Conservation (phyloP, 2,329 filamentous ascomycete genomes). For the Colletotrichum camelliae region DNA sequence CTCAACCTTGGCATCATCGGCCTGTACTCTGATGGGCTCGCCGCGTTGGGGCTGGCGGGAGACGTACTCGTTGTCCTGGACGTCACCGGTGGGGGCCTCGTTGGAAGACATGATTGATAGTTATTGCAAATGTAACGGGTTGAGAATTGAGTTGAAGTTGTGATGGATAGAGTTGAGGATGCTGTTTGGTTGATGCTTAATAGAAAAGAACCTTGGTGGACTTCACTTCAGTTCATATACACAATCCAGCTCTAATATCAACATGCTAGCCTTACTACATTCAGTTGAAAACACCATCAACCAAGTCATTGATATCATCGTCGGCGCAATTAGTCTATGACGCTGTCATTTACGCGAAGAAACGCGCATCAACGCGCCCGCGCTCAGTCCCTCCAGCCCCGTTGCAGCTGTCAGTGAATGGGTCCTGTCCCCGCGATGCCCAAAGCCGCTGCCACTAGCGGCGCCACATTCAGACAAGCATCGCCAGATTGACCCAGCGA, state of each 20-base stretch:
- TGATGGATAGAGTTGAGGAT: neutral
- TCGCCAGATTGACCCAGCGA: neutral
- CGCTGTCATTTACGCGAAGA: constrained; percentile 20
- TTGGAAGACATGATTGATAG: constrained; percentile 12
- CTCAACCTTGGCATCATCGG: constrained; percentile 35
- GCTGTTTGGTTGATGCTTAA: neutral
- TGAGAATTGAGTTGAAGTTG: neutral
- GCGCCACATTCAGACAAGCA: neutral
- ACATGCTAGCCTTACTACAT: neutral
- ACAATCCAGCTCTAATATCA: neutral
- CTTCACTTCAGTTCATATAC: constrained; percentile 3
- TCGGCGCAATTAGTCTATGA: constrained; percentile 10
- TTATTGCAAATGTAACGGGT: neutral
- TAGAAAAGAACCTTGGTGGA: neutral
- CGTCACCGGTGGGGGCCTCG: neutral
- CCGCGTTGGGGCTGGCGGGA: constrained; percentile 32
- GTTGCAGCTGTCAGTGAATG: neutral
- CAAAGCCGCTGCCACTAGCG: constrained; percentile 8
- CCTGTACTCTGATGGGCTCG: constrained; percentile 36
- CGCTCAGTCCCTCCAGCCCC: neutral
- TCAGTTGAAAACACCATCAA: neutral
- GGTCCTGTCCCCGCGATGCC: neutral
- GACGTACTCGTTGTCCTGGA: constrained; percentile 31
- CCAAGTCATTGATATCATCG: neutral
- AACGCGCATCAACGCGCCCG: constrained; percentile 4